phyloP scores from a whole-genome alignment of 2,329 filamentous ascomycete species.

The Penicillium sp. region DNA sequence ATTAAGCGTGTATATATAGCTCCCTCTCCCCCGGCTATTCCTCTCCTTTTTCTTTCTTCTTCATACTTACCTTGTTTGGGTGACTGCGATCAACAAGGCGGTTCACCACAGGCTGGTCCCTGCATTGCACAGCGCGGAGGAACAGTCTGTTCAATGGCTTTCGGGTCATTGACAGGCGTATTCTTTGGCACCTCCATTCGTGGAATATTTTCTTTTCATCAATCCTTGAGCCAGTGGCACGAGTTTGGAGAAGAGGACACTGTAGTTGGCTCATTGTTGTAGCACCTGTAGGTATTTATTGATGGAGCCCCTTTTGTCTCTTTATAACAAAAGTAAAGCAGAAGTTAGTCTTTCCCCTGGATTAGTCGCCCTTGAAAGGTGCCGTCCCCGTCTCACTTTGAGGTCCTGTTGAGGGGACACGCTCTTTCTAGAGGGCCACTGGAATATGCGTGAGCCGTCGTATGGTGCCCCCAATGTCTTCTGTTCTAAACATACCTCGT shows the following conservation, averaged over 20 bases:
- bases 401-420: too few species aligned
- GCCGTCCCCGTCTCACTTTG: too few species aligned
- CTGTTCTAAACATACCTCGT: background rate
- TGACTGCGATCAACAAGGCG: conserved; percentile 48
- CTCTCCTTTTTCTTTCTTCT: conserved; percentile 43
- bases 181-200: conserved; percentile 38
- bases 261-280: too few species aligned
- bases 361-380: too few species aligned
- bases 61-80: conserved; percentile 54
- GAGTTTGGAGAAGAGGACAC: conserved; percentile 34
- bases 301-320: too few species aligned
- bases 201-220: conserved; percentile 35
- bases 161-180: conserved; percentile 42
- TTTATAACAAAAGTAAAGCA: too few species aligned
- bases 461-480: background rate
- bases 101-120: conserved; percentile 48
- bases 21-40: conserved; percentile 18
- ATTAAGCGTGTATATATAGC: conserved; percentile 28
- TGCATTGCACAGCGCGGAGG: conserved; percentile 60
- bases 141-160: conserved; percentile 50
- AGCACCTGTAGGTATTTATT: too few species aligned
- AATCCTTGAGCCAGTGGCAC: conserved; percentile 28
- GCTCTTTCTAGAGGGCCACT: too few species aligned
- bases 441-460: background rate
- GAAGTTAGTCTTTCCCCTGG: too few species aligned